These are phyloP conservation scores for Cryphonectria radicalis DNA, from an alignment of 2,329 filamentous ascomycete genomes.

Conservation along the genomic window DNA sequence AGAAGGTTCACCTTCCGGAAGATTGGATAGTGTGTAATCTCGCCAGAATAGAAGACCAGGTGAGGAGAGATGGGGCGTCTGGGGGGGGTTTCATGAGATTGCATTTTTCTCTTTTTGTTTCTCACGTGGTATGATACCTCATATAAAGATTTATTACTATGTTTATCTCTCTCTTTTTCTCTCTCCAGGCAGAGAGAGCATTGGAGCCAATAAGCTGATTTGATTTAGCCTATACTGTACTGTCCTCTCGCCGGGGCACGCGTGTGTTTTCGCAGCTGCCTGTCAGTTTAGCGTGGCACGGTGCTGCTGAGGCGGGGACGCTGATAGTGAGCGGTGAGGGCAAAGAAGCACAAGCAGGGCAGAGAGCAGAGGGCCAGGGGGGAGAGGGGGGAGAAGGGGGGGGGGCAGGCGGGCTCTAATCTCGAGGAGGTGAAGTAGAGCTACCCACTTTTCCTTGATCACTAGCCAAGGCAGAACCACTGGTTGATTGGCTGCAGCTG, in stretches of 20 bases:
- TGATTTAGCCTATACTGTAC: neutral
- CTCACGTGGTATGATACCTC: neutral
- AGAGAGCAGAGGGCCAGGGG: no score
- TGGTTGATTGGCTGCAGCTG: conserved; percentile 6
- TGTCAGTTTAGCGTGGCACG: neutral
- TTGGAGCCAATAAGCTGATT: neutral
- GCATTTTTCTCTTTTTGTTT: neutral
- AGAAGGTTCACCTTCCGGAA: no score
- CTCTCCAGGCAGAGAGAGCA: neutral
- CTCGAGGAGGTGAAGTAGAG: neutral
- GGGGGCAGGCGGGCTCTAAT: neutral
- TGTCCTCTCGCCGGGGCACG: neutral
- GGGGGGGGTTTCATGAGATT: neutral
- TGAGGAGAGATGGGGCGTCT: neutral
- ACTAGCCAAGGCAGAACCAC: neutral
- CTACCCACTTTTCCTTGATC: neutral
- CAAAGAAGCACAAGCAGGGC: no score
- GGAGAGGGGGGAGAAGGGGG: no score
- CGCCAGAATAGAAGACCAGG: neutral
- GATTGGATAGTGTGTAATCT: neutral
- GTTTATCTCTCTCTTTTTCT: neutral
- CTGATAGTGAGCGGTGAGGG: neutral
- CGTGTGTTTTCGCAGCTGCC: neutral
- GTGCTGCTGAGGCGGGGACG: neutral
- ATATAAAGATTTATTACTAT: neutral